Percentiles rank a stretch among this genome's conserved stretches.
Evolutionary conservation across 192 early-diverging fungal species (phyloP).

Genomic region (Mortierella hygrophila): DNA sequence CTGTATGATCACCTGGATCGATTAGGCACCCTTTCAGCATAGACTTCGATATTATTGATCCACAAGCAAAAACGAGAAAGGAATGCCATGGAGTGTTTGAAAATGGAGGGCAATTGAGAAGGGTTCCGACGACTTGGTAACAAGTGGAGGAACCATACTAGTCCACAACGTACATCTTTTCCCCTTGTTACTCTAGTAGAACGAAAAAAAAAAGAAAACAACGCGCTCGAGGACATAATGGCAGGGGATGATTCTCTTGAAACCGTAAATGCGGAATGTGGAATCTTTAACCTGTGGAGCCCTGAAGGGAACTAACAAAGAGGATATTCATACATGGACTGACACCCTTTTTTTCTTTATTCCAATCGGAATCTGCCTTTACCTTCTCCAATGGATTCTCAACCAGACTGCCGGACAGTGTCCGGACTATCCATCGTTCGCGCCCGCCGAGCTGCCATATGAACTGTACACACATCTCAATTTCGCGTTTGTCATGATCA

Average conservation of each 20-base stretch:
- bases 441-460: conserved; percentile 33
- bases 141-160: background rate
- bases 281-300: background rate
- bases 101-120: background rate
- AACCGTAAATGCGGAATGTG: background rate
- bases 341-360: background rate
- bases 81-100: too few relatives aligned
- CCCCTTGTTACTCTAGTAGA: background rate
- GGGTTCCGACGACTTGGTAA: background rate
- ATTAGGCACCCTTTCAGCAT: too few relatives aligned
- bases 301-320: background rate
- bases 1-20: too few relatives aligned
- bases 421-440: conserved; percentile 45
- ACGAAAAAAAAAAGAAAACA: background rate
- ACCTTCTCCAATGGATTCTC: background rate
- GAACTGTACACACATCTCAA: conserved; percentile 52
- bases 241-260: background rate
- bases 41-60: background rate
- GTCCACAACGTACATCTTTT: background rate
- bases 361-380: background rate
- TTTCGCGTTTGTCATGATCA: conserved; percentile 52
- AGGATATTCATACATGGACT: background rate
- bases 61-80: background rate
- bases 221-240: background rate
- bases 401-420: conserved; percentile 38